Evolutionary conservation across 2,329 filamentous ascomycete genomes (phyloP), one percentile per base, ranked within the genome.

Genomic region (Fusarium oxysporum): DNA sequence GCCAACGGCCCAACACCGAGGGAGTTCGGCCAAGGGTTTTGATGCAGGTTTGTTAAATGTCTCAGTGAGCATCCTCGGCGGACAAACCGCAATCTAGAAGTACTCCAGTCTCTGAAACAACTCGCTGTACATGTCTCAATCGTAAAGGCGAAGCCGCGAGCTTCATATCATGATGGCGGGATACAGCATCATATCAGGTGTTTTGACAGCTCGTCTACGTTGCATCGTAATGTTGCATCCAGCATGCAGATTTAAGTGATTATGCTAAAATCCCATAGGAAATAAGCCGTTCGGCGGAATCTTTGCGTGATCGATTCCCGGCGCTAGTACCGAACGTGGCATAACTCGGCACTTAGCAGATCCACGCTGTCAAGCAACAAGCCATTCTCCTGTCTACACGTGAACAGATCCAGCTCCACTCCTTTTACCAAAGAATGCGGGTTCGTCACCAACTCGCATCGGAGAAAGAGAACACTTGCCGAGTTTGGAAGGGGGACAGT

Each of bases 371-470:
- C 19, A 25, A 19, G 56, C 28, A 43, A 35, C 48, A 62, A 62
- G 43, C 40, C 56, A 55, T 68, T 68, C 37, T 51, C 50, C 19
- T 69, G 35, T 5, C 33, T 41, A 45, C 57, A 57, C 44, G 57
- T 45, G 65, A 51, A 33, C 35, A 41, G 28, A n/a, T 38, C 14
- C 23, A 51, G 12, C 17, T 65, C 62, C 64, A 57, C 33, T 35
- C n/a, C 14, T 32, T 23, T 28, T 28, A n/a, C 35, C 12, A 41
- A 32, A 19, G 10, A 19, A 48, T 47, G 58, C 35, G 38, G 35
- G 35, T 55, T 43, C 30, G 8, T 50, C 45, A n/a, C 45, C 2
- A 17, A 23, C 45, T 11, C 14, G 47, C 28, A 50, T 50, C 11
- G 30, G 47, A 35, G n/a, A 16, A 25, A 53, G 23, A 53, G 41